Percentiles rank a stretch among this genome's conserved stretches.
Evolutionary conservation across 2,329 filamentous ascomycete genomes (phyloP).

Genomic region (Torrubiellomyces zombiae): DNA sequence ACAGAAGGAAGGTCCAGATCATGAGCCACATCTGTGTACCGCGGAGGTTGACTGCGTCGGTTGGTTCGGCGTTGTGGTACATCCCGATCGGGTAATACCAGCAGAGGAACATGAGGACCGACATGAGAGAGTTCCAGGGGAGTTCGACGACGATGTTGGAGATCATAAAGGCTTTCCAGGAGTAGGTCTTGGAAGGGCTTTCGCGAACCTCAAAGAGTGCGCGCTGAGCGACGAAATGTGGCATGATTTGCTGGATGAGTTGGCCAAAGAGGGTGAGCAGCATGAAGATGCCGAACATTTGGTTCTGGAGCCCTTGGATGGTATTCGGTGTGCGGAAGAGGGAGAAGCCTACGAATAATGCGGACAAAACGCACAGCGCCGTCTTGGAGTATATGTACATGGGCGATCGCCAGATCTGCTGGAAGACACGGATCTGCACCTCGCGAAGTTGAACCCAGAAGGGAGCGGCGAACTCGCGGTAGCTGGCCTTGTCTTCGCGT

Average conservation of each 20-base stretch:
- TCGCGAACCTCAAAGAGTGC: conserved; percentile 55
- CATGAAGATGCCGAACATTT: conserved; percentile 58
- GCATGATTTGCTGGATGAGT: conserved; percentile 44
- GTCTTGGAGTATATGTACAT: conserved; percentile 60
- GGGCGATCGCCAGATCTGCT: conserved; percentile 66
- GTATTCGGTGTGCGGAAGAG: conserved; percentile 45
- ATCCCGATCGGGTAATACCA: conserved; percentile 71
- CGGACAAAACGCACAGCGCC: conserved; percentile 8
- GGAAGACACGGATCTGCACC: conserved; percentile 48
- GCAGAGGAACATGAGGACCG: conserved; percentile 51
- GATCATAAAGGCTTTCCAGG: conserved; percentile 51
- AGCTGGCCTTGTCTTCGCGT: conserved; percentile 14
- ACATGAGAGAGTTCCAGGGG: conserved; percentile 37
- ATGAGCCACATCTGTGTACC: conserved; percentile 53
- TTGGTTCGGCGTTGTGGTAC: no score
- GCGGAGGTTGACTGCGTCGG: no score
- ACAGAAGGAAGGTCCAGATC: conserved; percentile 48
- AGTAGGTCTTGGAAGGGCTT: conserved; percentile 49
- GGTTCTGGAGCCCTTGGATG: conserved; percentile 51
- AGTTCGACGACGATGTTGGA: conserved; percentile 23
- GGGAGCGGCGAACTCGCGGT: conserved; percentile 51
- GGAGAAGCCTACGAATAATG: conserved; percentile 47
- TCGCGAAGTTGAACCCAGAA: conserved; percentile 43
- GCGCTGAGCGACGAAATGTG: conserved; percentile 52
- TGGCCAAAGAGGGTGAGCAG: conserved; percentile 49